Conservation (phyloP, 495 filamentous ascomycete genomes). For the Beverwykella pulmonaria region DNA sequence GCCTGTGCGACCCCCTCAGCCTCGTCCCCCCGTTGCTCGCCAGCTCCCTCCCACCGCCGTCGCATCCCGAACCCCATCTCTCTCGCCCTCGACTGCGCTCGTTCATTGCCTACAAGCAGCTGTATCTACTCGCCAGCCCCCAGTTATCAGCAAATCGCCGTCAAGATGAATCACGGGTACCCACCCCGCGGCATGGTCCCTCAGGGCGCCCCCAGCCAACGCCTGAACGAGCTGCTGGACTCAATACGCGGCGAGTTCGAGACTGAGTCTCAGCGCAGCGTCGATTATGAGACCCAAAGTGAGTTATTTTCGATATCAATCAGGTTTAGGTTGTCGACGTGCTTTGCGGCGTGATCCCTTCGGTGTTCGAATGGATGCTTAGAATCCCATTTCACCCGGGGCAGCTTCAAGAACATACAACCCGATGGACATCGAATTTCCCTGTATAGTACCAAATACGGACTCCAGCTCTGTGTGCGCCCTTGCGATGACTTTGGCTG, state of each 20-base stretch:
- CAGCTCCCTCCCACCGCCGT: conserved; percentile 15
- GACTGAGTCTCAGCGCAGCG: conserved; percentile 69
- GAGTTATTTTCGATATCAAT: conserved; percentile 50
- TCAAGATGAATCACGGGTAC: conserved; percentile 74
- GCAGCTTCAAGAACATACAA: too few species aligned
- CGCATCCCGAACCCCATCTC: conserved; percentile 9
- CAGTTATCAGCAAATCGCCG: not conserved
- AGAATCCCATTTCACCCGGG: too few species aligned
- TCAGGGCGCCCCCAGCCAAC: conserved; percentile 52
- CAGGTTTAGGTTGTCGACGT: conserved; percentile 1
- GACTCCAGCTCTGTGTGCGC: not conserved
- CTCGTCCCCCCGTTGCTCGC: conserved; percentile 22
- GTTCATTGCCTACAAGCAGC: not conserved
- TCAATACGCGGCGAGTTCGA: conserved; percentile 91
- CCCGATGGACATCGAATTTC: too few species aligned
- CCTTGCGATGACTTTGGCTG: conserved; percentile 10
- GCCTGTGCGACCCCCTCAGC: conserved; percentile 28
- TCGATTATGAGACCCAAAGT: conserved; percentile 89
- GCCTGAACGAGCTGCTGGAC: conserved; percentile 87
- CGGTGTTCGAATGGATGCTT: too few species aligned
- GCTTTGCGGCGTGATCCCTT: not conserved
- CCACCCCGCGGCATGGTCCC: conserved; percentile 73
- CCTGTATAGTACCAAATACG: not conserved
- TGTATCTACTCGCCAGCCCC: too few species aligned
- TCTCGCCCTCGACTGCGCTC: not conserved